Evolutionary conservation across 345 rosid genomes (phyloP), one percentile per base, ranked within the genome.

Genomic region (Aquilaria malaccensis): DNA sequence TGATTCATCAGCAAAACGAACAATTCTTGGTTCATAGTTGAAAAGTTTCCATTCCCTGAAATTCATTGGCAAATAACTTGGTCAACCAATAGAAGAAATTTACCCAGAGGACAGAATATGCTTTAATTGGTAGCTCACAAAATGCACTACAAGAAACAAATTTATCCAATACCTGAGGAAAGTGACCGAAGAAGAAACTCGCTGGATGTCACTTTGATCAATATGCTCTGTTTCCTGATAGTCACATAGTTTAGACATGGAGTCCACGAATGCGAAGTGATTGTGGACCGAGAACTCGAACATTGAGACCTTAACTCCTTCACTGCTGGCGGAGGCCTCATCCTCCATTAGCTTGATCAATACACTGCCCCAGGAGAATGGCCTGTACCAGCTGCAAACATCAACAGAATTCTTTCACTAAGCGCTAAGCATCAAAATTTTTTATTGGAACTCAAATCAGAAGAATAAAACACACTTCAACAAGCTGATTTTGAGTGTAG

Each of bases 31-130:
- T 55, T 74, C 72, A 55, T 81, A 88, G 59, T 50, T 68, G 64
- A 73, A 90, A 68, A 79, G 63, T 78, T 76, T 83, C 92, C 92
- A 85, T 51, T 87, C 95, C 71, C 89, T 82, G 62, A n/a, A 56
- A 46, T 1, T 13, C 56, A 49, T 55, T 30, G 32, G 51, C 45
- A 47, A 33, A 49, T 33, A 56, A 14, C 30, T 52, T 9, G 59
- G 57, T 11, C 22, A 22, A 22, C 22, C 22, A 22, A 22, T 22
- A 22, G 22, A 22, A 22, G 22, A 22, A 22, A 22, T 22, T 22
- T 22, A 22, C 22, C 22, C 22, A 22, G 22, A 22, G 22, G 22
- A 22, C 22, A 22, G 22, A 22, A 22, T 22, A 22, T 22, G 1
- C 22, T 22, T 22, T 22, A 22, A 22, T 22, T 22, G 22, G 22